Evolutionary conservation across 2,329 filamentous ascomycete genomes (phyloP).

Genomic region (Hypocreales sp.): DNA sequence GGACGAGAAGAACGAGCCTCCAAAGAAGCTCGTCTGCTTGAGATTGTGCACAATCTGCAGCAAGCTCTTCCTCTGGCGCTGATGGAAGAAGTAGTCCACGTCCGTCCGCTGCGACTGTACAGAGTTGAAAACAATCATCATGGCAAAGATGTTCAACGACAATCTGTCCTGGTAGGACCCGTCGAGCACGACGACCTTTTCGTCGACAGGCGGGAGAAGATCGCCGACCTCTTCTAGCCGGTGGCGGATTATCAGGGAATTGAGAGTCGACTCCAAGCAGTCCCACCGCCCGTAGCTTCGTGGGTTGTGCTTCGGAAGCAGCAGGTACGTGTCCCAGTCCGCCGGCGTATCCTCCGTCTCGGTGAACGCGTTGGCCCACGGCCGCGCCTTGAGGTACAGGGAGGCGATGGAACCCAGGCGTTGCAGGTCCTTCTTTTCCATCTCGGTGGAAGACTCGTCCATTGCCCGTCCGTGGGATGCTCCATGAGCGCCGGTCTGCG

Average conservation of each 20-base stretch:
- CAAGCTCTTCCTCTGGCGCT: constrained; percentile 51
- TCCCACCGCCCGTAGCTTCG: constrained; percentile 40
- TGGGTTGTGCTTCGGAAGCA: constrained; percentile 35
- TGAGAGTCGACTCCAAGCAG: constrained; percentile 54
- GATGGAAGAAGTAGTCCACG: constrained; percentile 79
- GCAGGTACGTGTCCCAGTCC: constrained; percentile 60
- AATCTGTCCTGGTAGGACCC: constrained; percentile 76
- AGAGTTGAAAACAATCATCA: constrained; percentile 72
- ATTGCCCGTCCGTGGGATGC: too few relatives aligned
- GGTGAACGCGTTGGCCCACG: constrained; percentile 52
- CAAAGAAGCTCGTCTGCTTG: constrained; percentile 72
- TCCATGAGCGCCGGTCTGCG: constrained; percentile 5
- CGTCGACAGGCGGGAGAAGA: constrained; percentile 56
- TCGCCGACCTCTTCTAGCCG: constrained; percentile 51
- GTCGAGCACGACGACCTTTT: constrained; percentile 57
- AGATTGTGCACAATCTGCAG: constrained; percentile 60
- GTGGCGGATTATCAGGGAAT: constrained; percentile 71
- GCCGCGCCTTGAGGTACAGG: constrained; percentile 60
- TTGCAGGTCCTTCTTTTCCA: constrained; percentile 49
- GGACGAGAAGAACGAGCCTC: constrained; percentile 57
- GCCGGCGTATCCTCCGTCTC: constrained; percentile 41
- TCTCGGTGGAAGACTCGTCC: constrained; percentile 22
- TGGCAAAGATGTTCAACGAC: constrained; percentile 70
- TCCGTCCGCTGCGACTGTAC: constrained; percentile 77
- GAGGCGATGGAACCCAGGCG: constrained; percentile 49